Conservation (phyloP, 2,329 filamentous ascomycete genomes). For the Penicillium sp. region DNA sequence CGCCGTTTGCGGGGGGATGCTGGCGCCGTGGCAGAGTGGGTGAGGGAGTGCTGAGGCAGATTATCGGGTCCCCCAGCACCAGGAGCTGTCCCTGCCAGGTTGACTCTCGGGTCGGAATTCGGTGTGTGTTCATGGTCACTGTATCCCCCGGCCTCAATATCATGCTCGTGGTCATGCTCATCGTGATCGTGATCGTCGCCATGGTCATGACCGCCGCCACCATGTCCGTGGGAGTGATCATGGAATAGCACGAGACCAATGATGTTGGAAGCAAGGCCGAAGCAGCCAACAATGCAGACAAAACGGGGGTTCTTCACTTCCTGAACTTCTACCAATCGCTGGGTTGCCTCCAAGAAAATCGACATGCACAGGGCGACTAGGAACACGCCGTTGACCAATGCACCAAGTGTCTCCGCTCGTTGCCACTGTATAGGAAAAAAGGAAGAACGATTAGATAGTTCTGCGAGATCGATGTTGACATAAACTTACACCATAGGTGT, state of each 20-base stretch:
- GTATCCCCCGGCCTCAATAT: slow-evolving; percentile 55
- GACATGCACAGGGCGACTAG: slow-evolving; percentile 93
- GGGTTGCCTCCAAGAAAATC: slow-evolving; percentile 92
- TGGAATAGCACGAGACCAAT: slow-evolving; percentile 87
- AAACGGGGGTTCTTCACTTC: slow-evolving; percentile 80
- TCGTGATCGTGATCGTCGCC: slow-evolving; percentile 52
- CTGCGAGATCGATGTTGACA: neutral
- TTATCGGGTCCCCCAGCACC: slow-evolving; percentile 20
- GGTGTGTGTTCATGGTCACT: slow-evolving; percentile 47
- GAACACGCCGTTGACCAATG: slow-evolving; percentile 96
- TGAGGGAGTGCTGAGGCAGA: slow-evolving; percentile 26
- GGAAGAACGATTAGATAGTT: slow-evolving; percentile 11
- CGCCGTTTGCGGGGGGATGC: slow-evolving; percentile 35
- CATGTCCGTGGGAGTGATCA: slow-evolving; percentile 77
- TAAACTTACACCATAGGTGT: slow-evolving; percentile 83
- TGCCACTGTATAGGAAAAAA: slow-evolving; percentile 65
- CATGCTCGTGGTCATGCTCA: slow-evolving; percentile 42
- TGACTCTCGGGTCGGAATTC: neutral
- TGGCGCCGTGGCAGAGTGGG: slow-evolving; percentile 29
- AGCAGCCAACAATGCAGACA: slow-evolving; percentile 83
- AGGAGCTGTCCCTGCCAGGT: neutral
- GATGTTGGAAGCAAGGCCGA: slow-evolving; percentile 84
- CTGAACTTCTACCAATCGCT: slow-evolving; percentile 87
- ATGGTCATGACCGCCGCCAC: slow-evolving; percentile 44
- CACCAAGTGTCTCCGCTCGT: slow-evolving; percentile 92